Evolutionary conservation across 2,329 filamentous ascomycete genomes (phyloP), one percentile per base, ranked within the genome.

Genomic region (Bipolaris bicolor): DNA sequence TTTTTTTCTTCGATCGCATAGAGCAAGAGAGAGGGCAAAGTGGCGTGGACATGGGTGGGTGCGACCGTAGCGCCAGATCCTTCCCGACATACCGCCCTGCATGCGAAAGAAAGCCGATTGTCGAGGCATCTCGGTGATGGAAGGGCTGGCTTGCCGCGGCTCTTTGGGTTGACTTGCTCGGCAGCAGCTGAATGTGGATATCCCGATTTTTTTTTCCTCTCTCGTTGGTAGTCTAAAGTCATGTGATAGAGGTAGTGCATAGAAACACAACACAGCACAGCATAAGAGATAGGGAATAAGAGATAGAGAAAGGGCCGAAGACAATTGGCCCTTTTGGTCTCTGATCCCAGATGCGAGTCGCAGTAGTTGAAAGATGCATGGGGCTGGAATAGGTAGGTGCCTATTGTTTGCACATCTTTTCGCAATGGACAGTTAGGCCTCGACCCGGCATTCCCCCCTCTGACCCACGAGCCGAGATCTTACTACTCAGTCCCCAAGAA

Each of bases 141-240:
- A 20, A 24, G 34, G n/a, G 29, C 29, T 31, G 37, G 26, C 18
- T 45, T 58, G 51, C 61, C 61, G 61, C 58, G 61, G 61, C 49
- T 57, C 33, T 9, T 5, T 13, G 26, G 13, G 24, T 18, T 26
- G 34, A 16, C 15, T 18, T 16, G 49, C 49, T 61, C 58, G 58
- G 61, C 37, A 46, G 45, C 60, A 53, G 46, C 51, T 61, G 58
- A 61, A 49, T 16, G 13, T 51, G 47, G 29, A 16, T 22, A 36
- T 43, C 22, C 26, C 10, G 50, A 43, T 15, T 40, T 26, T 45
- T 16, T 26, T 9, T 26, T 20, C 44, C 29, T 31, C 10, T 31
- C 10, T 31, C 4, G 7, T 31, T 54, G 50, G 49, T 26, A 49
- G 50, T 45, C 50, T 40, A 33, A 52, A 34, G 50, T 52, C 51